Conservation (phyloP, 1,139 yeast species). For the Yamadazyma kanchanaburiensis region DNA sequence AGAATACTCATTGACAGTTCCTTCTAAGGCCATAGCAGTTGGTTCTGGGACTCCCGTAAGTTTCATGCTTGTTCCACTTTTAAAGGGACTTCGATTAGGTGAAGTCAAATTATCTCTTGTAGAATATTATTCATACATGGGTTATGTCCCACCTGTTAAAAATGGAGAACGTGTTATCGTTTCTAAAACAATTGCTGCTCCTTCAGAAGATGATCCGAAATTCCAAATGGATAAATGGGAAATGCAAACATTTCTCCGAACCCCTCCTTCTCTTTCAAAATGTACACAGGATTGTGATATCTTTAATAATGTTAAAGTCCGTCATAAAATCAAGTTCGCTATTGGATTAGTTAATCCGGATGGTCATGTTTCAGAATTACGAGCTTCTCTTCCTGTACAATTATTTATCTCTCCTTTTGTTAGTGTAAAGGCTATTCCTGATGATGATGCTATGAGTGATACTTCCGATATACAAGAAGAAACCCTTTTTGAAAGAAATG, state of each 20-base stretch:
- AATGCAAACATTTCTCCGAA: slow-evolving; percentile 49
- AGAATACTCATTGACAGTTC: slow-evolving; percentile 84
- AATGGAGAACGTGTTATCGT: slow-evolving; percentile 58
- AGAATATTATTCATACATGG: slow-evolving; percentile 65
- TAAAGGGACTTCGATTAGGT: slow-evolving; percentile 79
- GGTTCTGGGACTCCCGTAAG: slow-evolving; percentile 76
- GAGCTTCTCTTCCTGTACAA: slow-evolving; percentile 70
- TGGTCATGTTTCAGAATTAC: slow-evolving; percentile 71
- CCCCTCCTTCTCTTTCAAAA: slow-evolving; percentile 71
- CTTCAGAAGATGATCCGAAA: slow-evolving; percentile 32
- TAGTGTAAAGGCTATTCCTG: slow-evolving; percentile 53
- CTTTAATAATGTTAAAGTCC: slow-evolving; percentile 55
- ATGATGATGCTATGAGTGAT: slow-evolving; percentile 14
- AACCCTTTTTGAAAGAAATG: slow-evolving; percentile 28
- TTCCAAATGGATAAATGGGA: slow-evolving; percentile 76
- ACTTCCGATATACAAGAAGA: slow-evolving; percentile 17
- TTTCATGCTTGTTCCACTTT: slow-evolving; percentile 71
- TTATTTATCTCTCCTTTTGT: slow-evolving; percentile 81
- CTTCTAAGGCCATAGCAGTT: slow-evolving; percentile 85
- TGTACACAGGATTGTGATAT: slow-evolving; percentile 86
- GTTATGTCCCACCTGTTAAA: slow-evolving; percentile 52
- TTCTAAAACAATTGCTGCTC: slow-evolving; percentile 32
- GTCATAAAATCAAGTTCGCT: slow-evolving; percentile 68
- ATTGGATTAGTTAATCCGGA: slow-evolving; percentile 67
- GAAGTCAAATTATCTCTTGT: slow-evolving; percentile 60